Base-by-base conservation (phyloP, 2,329 filamentous ascomycete genomes). In the Stachybotrys chlorohalonatus region DNA sequence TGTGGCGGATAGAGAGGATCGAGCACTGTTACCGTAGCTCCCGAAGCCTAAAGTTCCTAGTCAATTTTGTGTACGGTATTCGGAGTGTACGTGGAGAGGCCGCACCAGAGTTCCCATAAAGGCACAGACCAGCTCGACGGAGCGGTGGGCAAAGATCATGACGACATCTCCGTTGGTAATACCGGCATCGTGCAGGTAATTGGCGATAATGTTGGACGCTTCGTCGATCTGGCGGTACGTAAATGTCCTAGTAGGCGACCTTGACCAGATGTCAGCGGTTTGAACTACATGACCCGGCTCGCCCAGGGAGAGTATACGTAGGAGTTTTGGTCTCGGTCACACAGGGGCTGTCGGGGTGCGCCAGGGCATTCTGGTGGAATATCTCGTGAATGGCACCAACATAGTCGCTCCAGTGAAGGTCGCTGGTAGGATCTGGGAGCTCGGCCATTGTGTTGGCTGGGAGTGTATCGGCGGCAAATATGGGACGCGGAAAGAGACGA, bases 171-270 rank as follows among this genome's bases (percentile, higher is more conserved):
- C 91, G 61, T 84, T 78, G 57, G 84, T 78, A 58, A 91, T 77
- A 55, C 91, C 90, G 63, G 83, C 79, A 52, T 86, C 77, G 53
- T 87, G 81, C 17, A 96, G 79, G 64, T 95, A 82, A 71, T 95
- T 84, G 30, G 90, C 88, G 7, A 97, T 69, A 16, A 83, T 78
- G 67, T 94, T 95, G 32, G 89, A 87, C 0, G 87, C 86, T 73
- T 96, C 88, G 66, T 90, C 81, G 66, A 96, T 96, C 64, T 95
- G 89, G 15, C 77, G 76, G 70, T 96, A 96, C 24, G 85, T 94
- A 71, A 94, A 96, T 52, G 72, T 73, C 59, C 88, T 79, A 42
- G 36, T 42, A 13, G 24, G 24, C 3, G 78, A 74, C 15, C 58
- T 60, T 15, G 53, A 24, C 24, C 17, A 36, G 39, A 36, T 31